phyloP scores from a whole-genome alignment of 2,329 filamentous ascomycete species.

The Verticillium isaacii region DNA sequence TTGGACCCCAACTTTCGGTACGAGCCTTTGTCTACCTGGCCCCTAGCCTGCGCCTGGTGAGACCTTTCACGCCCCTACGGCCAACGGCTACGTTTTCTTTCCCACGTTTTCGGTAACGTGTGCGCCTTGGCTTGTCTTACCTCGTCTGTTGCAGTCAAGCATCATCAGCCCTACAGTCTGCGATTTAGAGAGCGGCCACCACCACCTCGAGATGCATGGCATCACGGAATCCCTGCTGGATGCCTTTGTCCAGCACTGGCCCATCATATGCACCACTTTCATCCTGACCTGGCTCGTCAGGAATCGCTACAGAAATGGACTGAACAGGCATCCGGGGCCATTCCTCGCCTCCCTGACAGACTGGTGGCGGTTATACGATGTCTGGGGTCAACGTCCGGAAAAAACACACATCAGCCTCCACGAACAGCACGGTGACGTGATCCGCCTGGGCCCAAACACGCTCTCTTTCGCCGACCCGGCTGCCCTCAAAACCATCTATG shows the following conservation, averaged over 20 bases:
- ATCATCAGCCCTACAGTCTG: not conserved
- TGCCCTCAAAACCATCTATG: conserved; percentile 73
- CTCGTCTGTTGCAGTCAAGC: not conserved
- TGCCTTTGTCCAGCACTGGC: conserved; percentile 38
- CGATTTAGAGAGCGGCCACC: not conserved
- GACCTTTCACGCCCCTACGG: not conserved
- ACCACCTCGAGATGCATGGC: conserved; percentile 14
- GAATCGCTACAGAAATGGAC: conserved; percentile 49
- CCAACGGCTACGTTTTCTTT: not conserved
- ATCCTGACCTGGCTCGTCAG: conserved; percentile 36
- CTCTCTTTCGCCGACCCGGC: conserved; percentile 71
- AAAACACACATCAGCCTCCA: conserved; percentile 65
- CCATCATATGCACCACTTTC: conserved; percentile 24
- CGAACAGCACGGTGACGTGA: conserved; percentile 66
- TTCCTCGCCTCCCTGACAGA: conserved; percentile 59
- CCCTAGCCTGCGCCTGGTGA: not conserved
- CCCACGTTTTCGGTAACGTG: not conserved
- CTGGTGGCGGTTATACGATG: conserved; percentile 71
- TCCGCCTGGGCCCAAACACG: conserved; percentile 69
- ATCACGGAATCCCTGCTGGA: conserved; percentile 28
- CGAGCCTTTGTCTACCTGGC: not conserved
- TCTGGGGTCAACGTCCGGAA: conserved; percentile 60
- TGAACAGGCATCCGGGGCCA: conserved; percentile 70
- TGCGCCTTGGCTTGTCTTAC: not conserved
- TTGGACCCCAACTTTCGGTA: not conserved